Evolutionary conservation across 129 eudicot genomes (phyloP), one percentile per base, ranked within the genome.

Genomic region (Arctium lappa): DNA sequence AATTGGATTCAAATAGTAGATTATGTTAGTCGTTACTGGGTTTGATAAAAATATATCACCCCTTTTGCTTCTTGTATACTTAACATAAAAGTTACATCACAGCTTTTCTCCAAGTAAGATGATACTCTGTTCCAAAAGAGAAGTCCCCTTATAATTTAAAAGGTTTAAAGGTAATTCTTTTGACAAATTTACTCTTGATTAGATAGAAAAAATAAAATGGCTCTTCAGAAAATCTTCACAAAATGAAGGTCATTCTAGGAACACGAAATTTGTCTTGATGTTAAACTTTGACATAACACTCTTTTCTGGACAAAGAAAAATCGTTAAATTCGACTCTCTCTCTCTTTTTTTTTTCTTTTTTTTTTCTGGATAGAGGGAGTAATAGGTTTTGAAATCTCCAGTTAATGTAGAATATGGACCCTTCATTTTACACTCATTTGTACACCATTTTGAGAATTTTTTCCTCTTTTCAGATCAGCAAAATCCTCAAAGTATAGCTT

Each of bases 11-110:
- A 74, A 22, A 44, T 16, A 6, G 63, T 48, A 71, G 48, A 37
- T 53, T 11, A 38, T 77, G 78, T 29, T 77, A 40, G 33, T 82
- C 66, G 78, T 77, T 82, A 44, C n/a, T 38, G 76, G 29, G 72
- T 39, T 39, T 18, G 44, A 83, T 32, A 72, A 60, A 5, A 68
- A 62, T 82, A 18, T n/a, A n/a, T 82, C 68, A 68, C 69, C 16
- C 30, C 8, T 46, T 34, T 8, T 33, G 53, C 70, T 42, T 63
- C 38, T 29, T 38, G 13, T 74, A 11, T 40, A 39, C 63, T 56
- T 48, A 66, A 60, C 31, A 33, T 76, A 31, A 31, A 76, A 30
- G 3, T 76, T 48, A 29, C 69, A 79, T 69, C 18, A 30, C 2
- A 16, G 68, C 30, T 13, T 46, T 75, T 16, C 3, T n/a, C 27